Base-by-base conservation (phyloP, 371 early-diverging fungal genomes). In the Quaeritorhiza haematococci region DNA sequence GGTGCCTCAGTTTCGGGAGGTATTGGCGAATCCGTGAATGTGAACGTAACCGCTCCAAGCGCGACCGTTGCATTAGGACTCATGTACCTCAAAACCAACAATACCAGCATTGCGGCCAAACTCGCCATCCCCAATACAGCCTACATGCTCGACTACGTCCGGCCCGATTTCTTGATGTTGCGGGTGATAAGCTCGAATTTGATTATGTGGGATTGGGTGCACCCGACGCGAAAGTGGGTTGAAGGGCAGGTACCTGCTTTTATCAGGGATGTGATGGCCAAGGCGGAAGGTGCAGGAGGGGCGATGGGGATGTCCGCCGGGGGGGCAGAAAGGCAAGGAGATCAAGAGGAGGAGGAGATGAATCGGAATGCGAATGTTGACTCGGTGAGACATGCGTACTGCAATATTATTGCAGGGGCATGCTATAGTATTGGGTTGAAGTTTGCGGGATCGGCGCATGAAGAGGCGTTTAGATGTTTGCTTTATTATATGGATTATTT, bases 1-100 rank as follows among this genome's bases (percentile, higher is more conserved):
- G n/a, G n/a, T n/a, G n/a, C n/a, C n/a, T n/a, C n/a, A n/a, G n/a
- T n/a, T n/a, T 19, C 49, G 21, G 53, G 33, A n/a, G 49, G 19
- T 17, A 45, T 50, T 27, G 28, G 26, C 23, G 52, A 46, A 52
- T 49, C 45, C 4, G 61, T 62, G 8, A 75, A 77, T 28, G 58
- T 74, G 10, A 79, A 82, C 44, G 58, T 77, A n/a, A 82, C 86
- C 0, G 79, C 86, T 0, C 73, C 84, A 5, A 85, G 86, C 19
- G 88, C 91, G 0, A 83, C 82, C 0, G 74, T 92, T n/a, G 94
- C 96, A 0, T 62, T 95, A 15, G 90, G 83, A 0, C 67, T 95
- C 15, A 85, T 89, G 72, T 93, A 84, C 60, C 70, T 94, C 28
- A 88, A 85, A 44, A 87, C 92, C 8, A 82, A 87, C 59, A 82